Evolutionary conservation across 352 stramenopile genomes (phyloP), one percentile per base, ranked within the genome.

Genomic region (Pythium phragmiticola): DNA sequence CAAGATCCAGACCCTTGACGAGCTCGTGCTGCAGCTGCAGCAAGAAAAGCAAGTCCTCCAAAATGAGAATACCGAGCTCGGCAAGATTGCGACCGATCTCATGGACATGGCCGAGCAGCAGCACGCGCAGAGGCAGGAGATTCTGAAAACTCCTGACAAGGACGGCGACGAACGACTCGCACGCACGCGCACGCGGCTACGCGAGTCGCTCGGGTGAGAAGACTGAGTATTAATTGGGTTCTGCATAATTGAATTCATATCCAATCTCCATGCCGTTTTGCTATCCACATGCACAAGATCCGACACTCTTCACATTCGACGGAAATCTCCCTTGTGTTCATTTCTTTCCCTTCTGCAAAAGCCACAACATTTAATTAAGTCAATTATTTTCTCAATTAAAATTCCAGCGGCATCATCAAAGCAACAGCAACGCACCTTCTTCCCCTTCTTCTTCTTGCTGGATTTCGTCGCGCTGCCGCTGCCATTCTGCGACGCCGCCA

Each of bases 381-480:
- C 45, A 26, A 30, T 50, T 14, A 5, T 2, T 21, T 9, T 7
- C 11, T 14, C 41, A 23, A 26, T 33, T 50, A 17, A 17, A 19
- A 26, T 33, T 50, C 19, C 19, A 19, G n/a, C 9, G 8, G 13
- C 19, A 43, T 2, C 26, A 30, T 17, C 45, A 1, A 13, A 50
- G 7, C 43, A 48, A 21, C 30, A 6, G 4, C 16, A 30, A 61
- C 66, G 54, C 36, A 58, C 56, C 61, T 66, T 64, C 73, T 88
- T 87, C 34, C 34, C 34, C 80, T 82, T 84, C 76, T 89, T 89
- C 66, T 84, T 85, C 67, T 84, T 87, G n/a, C 84, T 86, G 56
- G 80, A 81, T 56, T 63, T 64, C 46, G 37, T 56, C n/a, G 70
- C 70, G 42, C 66, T 73, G 21, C 69, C 70, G 23, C 68, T 68